phyloP scores from a whole-genome alignment of 768 basidiomycete genomes.

The Pleurotus giganteus region DNA sequence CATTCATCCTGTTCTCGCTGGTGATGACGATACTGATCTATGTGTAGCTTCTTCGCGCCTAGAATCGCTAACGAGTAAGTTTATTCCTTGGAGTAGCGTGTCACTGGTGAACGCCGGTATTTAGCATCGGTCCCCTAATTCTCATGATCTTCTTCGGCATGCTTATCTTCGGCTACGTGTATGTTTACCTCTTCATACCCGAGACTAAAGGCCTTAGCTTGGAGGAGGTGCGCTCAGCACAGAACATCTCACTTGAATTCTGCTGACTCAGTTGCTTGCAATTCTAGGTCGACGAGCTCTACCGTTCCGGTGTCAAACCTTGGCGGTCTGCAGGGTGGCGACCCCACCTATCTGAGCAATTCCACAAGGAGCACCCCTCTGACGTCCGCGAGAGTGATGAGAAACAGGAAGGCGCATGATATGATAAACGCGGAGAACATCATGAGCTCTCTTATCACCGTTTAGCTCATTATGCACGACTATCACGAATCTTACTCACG shows the following conservation, averaged over 20 bases:
- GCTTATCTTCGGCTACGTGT: constrained; percentile 65
- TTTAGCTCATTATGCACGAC: not conserved
- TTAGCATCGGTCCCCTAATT: constrained; percentile 70
- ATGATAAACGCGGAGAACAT: not conserved
- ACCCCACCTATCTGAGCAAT: constrained; percentile 44
- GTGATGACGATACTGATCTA: not conserved
- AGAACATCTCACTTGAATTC: not conserved
- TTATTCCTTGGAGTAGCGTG: not conserved
- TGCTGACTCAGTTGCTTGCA: not conserved
- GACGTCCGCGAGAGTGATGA: constrained; percentile 16
- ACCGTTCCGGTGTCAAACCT: constrained; percentile 61
- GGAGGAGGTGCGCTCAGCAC: constrained; percentile 60
- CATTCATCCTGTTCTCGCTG: not conserved
- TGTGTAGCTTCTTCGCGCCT: constrained; percentile 56
- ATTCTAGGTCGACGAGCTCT: constrained; percentile 70
- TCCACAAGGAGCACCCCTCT: constrained; percentile 28
- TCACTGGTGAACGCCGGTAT: not conserved
- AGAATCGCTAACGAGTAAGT: constrained; percentile 55
- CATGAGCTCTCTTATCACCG: not conserved
- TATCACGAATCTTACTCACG: not conserved
- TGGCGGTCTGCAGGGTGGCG: constrained; percentile 65
- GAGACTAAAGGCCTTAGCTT: constrained; percentile 79
- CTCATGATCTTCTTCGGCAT: constrained; percentile 76
- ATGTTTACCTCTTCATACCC: constrained; percentile 75
- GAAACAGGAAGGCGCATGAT: constrained; percentile 7